These are phyloP conservation scores for Corymbia calophylla DNA, from an alignment of 441 rosid species.

Conservation along the genomic window DNA sequence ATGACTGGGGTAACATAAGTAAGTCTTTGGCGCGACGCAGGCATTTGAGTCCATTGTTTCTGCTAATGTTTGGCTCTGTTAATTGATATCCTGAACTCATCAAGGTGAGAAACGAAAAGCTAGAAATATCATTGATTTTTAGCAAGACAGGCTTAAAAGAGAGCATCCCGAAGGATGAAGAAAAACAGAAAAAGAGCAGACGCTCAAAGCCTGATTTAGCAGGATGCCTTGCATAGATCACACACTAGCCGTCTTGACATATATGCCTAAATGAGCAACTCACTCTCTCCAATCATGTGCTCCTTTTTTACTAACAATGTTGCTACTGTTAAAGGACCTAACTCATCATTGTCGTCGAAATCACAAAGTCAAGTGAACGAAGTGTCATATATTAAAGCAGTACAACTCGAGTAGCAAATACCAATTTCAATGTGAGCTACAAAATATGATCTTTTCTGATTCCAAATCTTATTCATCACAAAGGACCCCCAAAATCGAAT, in stretches of 20 bases:
- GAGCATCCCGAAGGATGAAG: neutral
- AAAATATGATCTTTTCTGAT: neutral
- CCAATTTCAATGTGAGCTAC: neutral
- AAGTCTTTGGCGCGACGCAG: neutral
- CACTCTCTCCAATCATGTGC: neutral
- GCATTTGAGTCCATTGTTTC: neutral
- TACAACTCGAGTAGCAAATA: neutral
- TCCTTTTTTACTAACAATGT: neutral
- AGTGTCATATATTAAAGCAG: neutral
- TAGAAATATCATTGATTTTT: neutral
- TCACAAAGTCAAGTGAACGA: neutral
- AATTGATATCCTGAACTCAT: neutral
- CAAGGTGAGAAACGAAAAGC: neutral
- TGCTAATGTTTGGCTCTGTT: neutral
- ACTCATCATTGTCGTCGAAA: neutral
- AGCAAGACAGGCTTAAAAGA: neutral
- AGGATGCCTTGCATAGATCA: neutral
- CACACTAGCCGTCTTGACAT: neutral
- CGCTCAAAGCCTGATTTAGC: neutral
- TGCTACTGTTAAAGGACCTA: neutral
- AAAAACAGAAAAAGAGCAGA: neutral
- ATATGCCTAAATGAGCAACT: neutral
- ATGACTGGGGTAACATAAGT: neutral
- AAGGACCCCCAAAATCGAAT: neutral
- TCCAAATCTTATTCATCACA: neutral